Evolutionary conservation across 2,329 filamentous ascomycete species (phyloP), one percentile per base, ranked within the genome.

Genomic region (Arthrobotrys iridis): DNA sequence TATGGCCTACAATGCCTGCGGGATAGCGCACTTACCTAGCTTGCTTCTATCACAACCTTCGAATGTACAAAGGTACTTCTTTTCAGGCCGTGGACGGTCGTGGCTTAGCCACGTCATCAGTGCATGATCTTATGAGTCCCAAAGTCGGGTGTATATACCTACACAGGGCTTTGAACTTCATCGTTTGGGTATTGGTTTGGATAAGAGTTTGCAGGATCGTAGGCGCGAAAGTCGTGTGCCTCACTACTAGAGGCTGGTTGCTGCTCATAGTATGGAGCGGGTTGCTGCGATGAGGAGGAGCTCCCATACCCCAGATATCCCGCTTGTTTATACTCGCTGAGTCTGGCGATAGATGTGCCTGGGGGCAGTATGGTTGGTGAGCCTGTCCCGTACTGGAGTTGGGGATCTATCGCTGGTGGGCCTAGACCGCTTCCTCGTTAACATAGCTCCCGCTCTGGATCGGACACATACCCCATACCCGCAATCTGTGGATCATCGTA

Each of bases 41-140:
- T 41, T 6, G 35, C 71, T 43, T 41, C 43, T 48, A 46, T 58
- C 41, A 50, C 71, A 75, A n/a, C 26, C 63, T 18, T 22, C 57
- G 15, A 64, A 22, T 41, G 11, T 7, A 55, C 71, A 75, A 7
- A 68, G 46, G 13, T 58, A 75, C 15, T 68, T 67, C 40, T 75
- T 75, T 45, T 75, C 63, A 22, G 71, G 63, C 45, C 63, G 46
- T 52, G 46, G 63, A 26, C 63, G 64, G 5, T 75, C 63, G 40
- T 4, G 24, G 37, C 63, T 74, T 48, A 62, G 71, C 71, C 71
- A 75, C 71, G 71, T 75, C 71, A 75, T 64, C 71, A 74, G 55
- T 68, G 63, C 63, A 75, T 64, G 40, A 46, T 59, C 26, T 20
- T 58, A 57, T n/a, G 45, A n/a, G 35, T 43, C 41, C 20, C 40